Evolutionary conservation across 106 monocot species (phyloP).

Genomic region (Acorus gramineus): DNA sequence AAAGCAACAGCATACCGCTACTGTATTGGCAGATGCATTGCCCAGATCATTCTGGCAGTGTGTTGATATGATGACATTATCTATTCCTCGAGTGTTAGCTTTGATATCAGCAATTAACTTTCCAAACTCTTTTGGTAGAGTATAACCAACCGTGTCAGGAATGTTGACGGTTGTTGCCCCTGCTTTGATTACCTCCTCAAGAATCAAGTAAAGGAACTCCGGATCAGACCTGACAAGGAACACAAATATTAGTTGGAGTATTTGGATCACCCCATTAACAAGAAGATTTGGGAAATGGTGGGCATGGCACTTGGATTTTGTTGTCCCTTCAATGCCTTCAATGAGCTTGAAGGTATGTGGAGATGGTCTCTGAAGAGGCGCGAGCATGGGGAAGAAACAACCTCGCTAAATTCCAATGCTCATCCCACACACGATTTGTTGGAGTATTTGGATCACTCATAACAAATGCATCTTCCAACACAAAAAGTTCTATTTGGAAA

Average conservation of each 20-base stretch:
- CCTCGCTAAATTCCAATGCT: no score
- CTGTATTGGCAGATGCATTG: constrained; percentile 81
- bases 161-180: constrained; percentile 93
- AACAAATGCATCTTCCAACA: no score
- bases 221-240: constrained; percentile 57
- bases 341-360: no score
- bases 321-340: no score
- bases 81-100: constrained; percentile 70
- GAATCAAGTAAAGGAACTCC: constrained; percentile 73
- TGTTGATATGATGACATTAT: constrained; percentile 92
- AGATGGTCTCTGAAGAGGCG: no score
- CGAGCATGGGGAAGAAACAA: no score
- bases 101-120: constrained; percentile 76
- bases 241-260: not conserved
- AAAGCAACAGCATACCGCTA: constrained; percentile 48
- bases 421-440: no score
- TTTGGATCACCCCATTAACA: not conserved
- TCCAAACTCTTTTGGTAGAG: constrained; percentile 69
- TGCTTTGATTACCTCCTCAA: constrained; percentile 90
- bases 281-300: no score
- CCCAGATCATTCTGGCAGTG: constrained; percentile 99
- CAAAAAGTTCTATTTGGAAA: no score
- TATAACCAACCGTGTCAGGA: constrained; percentile 94
- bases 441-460: no score
- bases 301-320: no score